Base-by-base conservation (phyloP, 441 rosid species). In the Sinapis alba region DNA sequence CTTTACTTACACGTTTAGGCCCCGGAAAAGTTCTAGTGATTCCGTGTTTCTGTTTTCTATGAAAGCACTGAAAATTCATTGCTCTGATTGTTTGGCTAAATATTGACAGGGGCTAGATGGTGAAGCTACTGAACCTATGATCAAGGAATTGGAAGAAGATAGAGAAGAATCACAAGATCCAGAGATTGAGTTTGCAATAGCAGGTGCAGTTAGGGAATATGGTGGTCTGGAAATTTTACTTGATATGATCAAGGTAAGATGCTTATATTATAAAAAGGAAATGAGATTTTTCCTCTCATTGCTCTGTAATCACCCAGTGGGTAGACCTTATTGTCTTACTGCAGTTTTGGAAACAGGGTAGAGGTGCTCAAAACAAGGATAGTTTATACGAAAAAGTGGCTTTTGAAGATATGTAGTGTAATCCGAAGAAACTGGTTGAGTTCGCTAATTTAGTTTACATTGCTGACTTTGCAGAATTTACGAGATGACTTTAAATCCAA, bases 81-180 rank as follows among this genome's bases (percentile, higher is more conserved):
- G 30, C 38, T 78, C 69, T 13, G 12, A 45, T 28, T 68, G 27
- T 68, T 53, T 62, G 78, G 62, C 45, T 54, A 61, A 65, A 72
- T 75, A 65, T 82, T 74, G 65, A 47, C 86, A 95, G 99, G 99
- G 99, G 43, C 84, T 95, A 68, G 99, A 97, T 85, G 99, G 99
- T 79, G 99, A 97, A 88, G 99, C 99, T 69, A 95, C 99, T 45
- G 99, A 97, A 71, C 99, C 99, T 76, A 97, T 97, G 99, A 95
- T 97, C 75, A 93, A 97, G 86, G 98, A 97, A 75, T 78, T 97
- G 84, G 99, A 97, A 86, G 99, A 97, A 85, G 99, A 95, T 79
- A 95, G 98, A 84, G 99, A 95, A 80, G 99, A 97, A 74, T 93
- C 97, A 24, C 99, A 89, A 85, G 99, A 97, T 86, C 99, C 99